A percentile compares a stretch with the other conserved stretches of the same genome.
phyloP scores from a whole-genome alignment of 1,139 yeast genomes.

The Zygoascus sp. region DNA sequence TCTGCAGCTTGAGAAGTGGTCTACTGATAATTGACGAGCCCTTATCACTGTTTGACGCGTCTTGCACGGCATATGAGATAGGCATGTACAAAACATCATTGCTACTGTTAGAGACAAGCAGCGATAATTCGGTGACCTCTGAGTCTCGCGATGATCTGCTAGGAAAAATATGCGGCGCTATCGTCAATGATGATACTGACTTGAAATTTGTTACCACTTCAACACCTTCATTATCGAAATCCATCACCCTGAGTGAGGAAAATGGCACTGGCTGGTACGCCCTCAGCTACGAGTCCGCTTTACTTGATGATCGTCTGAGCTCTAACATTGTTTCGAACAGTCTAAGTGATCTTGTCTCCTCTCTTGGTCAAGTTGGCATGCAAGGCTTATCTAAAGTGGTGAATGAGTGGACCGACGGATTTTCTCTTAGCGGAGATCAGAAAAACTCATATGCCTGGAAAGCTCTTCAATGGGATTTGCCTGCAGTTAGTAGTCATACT shows the following conservation, averaged over 20 bases:
- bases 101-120: conserved; percentile 21
- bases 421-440: conserved; percentile 8
- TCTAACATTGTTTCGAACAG: conserved; percentile 7
- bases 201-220: conserved; percentile 59
- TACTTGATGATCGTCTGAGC: conserved; percentile 42
- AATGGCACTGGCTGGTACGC: conserved; percentile 36
- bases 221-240: conserved; percentile 49
- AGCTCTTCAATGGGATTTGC: conserved; percentile 64
- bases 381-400: conserved; percentile 44
- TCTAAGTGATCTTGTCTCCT: conserved; percentile 30
- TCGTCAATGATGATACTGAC: conserved; percentile 52
- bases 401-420: conserved; percentile 6
- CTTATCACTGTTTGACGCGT: conserved; percentile 7
- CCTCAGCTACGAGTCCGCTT: conserved; percentile 53
- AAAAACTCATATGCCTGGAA: conserved; percentile 63
- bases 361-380: conserved; percentile 46
- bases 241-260: conserved; percentile 41
- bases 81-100: conserved; percentile 20
- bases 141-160: conserved; percentile 8
- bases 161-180: conserved; percentile 42
- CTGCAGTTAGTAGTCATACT: conserved; percentile 33
- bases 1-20: conserved; percentile 5
- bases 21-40: not conserved
- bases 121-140: conserved; percentile 19
- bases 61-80: conserved; percentile 15